Conservation (phyloP, 1,284 basidiomycete genomes). For the Gastroboletus turbinatus region DNA sequence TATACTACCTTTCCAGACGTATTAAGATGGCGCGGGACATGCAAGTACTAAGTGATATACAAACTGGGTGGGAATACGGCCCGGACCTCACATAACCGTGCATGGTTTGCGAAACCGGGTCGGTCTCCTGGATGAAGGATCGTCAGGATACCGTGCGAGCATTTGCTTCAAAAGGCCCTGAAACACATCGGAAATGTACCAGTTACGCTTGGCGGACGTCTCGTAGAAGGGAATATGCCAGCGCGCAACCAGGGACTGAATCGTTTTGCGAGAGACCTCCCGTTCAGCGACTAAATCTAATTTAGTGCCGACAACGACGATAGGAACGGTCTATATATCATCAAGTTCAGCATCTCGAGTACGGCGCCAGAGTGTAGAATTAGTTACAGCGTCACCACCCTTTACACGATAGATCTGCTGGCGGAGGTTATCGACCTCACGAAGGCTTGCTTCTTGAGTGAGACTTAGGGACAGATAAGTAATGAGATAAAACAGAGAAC, state of each 20-base stretch:
- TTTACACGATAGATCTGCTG: constrained; percentile 82
- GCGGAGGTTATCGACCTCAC: constrained; percentile 75
- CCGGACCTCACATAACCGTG: constrained; percentile 60
- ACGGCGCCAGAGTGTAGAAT: neutral
- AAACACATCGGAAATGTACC: constrained; percentile 79
- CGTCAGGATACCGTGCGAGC: constrained; percentile 60
- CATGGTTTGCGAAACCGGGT: constrained; percentile 42
- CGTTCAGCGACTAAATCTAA: constrained; percentile 81
- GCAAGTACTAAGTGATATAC: constrained; percentile 12
- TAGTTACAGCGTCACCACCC: constrained; percentile 59
- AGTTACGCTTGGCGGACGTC: constrained; percentile 79
- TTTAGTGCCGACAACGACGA: constrained; percentile 89
- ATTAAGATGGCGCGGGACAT: neutral
- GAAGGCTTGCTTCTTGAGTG: constrained; percentile 74
- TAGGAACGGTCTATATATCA: constrained; percentile 58
- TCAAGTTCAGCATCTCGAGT: constrained; percentile 9
- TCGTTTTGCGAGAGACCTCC: constrained; percentile 68
- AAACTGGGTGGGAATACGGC: constrained; percentile 1
- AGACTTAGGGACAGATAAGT: constrained; percentile 45
- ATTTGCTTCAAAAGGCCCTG: constrained; percentile 78
- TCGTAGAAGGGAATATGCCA: constrained; percentile 85
- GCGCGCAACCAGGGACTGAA: constrained; percentile 60
- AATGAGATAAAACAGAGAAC: neutral
- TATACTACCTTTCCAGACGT: constrained; percentile 6
- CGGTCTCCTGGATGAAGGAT: constrained; percentile 39